Evolutionary conservation across 345 rosid species (phyloP).

Genomic region (Rhodamnia argentea): DNA sequence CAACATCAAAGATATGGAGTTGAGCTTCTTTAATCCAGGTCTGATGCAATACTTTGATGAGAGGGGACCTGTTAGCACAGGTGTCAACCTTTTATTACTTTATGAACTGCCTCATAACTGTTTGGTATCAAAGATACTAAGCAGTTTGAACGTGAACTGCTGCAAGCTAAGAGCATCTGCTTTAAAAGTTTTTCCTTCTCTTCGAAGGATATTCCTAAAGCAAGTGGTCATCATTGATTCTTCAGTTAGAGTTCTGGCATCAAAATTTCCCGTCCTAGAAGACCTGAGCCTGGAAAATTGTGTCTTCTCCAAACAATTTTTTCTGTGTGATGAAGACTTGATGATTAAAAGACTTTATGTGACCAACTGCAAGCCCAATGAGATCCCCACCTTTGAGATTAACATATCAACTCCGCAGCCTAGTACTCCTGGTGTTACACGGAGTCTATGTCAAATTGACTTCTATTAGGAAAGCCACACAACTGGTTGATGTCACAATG

Average conservation of each 20-base stretch:
- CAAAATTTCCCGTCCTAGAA: slow-evolving; percentile 2
- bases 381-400: neutral
- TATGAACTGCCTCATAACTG: slow-evolving; percentile 2
- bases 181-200: slow-evolving; percentile 7
- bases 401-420: slow-evolving; percentile 8
- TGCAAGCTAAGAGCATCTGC: slow-evolving; percentile 8
- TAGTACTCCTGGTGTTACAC: neutral
- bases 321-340: slow-evolving; percentile 4
- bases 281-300: slow-evolving; percentile 10
- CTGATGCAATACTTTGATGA: neutral
- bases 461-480: neutral
- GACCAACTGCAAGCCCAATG: neutral
- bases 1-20: slow-evolving; percentile 3
- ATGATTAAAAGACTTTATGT: slow-evolving; percentile 4
- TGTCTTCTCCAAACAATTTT: slow-evolving; percentile 1
- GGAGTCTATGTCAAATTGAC: neutral
- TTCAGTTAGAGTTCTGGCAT: slow-evolving; percentile 2
- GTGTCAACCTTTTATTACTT: neutral
- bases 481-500: neutral
- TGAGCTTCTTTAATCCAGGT: slow-evolving; percentile 1
- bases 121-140: slow-evolving; percentile 4
- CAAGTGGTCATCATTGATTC: neutral
- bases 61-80: neutral
- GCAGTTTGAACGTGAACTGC: neutral
- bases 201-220: neutral